These are phyloP conservation scores for Teunomyces lycoperdinae DNA, from an alignment of 805 yeast species.

Conservation along the genomic window DNA sequence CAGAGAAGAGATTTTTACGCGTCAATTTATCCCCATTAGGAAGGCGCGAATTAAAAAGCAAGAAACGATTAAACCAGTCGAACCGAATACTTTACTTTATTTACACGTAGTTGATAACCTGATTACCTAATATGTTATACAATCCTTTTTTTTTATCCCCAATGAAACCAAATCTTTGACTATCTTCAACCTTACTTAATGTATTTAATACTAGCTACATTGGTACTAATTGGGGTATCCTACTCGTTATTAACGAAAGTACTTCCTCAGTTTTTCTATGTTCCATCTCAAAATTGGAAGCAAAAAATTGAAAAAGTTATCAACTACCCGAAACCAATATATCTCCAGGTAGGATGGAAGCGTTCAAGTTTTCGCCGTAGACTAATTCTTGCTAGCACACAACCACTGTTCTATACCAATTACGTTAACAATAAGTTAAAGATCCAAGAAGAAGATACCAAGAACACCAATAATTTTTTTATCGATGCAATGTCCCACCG, in stretches of 20 bases:
- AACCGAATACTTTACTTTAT: neutral
- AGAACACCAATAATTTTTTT: conserved; percentile 20
- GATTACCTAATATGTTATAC: neutral
- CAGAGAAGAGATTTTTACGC: conserved; percentile 5
- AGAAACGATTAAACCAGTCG: neutral
- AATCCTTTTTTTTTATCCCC: no score
- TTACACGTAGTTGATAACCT: neutral
- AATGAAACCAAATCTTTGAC: no score
- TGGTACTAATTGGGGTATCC: conserved; percentile 11
- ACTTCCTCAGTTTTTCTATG: conserved; percentile 33
- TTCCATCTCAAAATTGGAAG: conserved; percentile 40
- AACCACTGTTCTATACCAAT: conserved; percentile 40
- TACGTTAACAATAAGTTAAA: conserved; percentile 35
- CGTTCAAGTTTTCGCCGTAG: conserved; percentile 40
- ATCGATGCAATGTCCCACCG: conserved; percentile 27
- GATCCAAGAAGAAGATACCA: conserved; percentile 27
- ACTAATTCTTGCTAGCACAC: conserved; percentile 31
- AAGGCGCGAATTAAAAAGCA: neutral
- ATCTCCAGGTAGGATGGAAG: conserved; percentile 33
- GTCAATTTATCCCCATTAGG: conserved; percentile 9
- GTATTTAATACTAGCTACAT: conserved; percentile 2
- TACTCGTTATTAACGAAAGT: conserved; percentile 21
- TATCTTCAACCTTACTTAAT: neutral
- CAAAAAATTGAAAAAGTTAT: conserved; percentile 32
- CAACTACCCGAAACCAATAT: conserved; percentile 32